Base-by-base conservation (phyloP, 306 rosid species). In the Inga leiocalycina region DNA sequence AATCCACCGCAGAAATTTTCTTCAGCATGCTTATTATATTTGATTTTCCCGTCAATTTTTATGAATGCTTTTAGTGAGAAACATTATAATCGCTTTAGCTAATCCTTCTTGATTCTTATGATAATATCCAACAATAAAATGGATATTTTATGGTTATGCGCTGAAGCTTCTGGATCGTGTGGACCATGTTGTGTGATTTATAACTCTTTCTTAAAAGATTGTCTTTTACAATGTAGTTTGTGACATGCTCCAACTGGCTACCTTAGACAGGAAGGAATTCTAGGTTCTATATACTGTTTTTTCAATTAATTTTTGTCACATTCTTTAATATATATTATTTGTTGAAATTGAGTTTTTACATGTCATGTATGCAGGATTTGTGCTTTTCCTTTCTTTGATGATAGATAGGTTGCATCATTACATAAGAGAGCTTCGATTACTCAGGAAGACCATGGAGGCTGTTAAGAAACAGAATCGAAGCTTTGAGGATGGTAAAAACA, bases 381-480 rank as follows among this genome's bases (percentile, higher is more conserved):
- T 89, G 80, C 84, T 96, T 44, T 96, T 96, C 82, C 97, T 96
- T 57, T 84, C 93, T 15, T 84, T 96, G 83, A 93, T 96, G 97
- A 85, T 93, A 45, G 99, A 96, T 83, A 91, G 99, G 75, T 76
- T 96, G 73, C 98, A 96, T 83, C 88, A 96, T 73, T 96, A 96
- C 90, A 96, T 93, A 44, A 89, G 99, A 80, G 99, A 96, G 81
- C 98, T 96, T 79, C 92, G 93, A 13, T 76, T 87, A 35, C 97
- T 93, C 37, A 89, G 99, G 91, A 92, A 93, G 92, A 86, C 97
- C 57, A 91, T 93, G 96, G 98, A 96, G 81, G 91, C 93, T 80
- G 90, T 86, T n/a, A 96, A 90, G 93, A 96, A 94, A 86, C 99
- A 93, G 84, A 92, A 81, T 88, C 90, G 94, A 64, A 86, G 87